Evolutionary conservation across 768 basidiomycete genomes (phyloP).

Genomic region (Brasilioporus rufonigricans): DNA sequence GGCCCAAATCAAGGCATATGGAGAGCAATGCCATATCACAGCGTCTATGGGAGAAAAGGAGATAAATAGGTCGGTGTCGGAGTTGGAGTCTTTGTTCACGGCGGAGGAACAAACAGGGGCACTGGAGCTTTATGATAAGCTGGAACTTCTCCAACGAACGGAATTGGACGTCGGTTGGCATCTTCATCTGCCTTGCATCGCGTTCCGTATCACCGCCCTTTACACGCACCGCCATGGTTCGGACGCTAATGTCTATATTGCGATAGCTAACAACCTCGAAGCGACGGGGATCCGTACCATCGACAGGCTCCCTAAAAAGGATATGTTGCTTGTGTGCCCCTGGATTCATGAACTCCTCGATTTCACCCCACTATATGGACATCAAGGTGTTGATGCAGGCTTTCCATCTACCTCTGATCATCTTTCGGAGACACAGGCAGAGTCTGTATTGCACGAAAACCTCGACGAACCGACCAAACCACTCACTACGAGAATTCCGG

Average conservation of each 20-base stretch:
- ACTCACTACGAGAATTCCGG: no score
- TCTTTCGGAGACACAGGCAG: no score
- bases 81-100: neutral
- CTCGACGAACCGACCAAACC: no score
- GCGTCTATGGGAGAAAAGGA: neutral
- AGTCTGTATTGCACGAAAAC: no score
- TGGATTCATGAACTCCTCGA: conserved; percentile 10
- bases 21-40: neutral
- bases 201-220: neutral
- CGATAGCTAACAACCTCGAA: neutral
- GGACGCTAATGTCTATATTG: neutral
- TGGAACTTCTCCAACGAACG: neutral
- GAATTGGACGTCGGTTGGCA: neutral
- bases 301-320: neutral
- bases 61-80: neutral
- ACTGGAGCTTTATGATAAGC: neutral
- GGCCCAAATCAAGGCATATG: neutral
- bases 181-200: conserved; percentile 2
- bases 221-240: neutral
- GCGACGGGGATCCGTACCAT: neutral
- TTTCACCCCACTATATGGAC: neutral
- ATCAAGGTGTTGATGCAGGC: no score
- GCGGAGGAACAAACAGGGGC: neutral
- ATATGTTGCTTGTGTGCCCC: conserved; percentile 3
- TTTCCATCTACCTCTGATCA: no score